These are phyloP conservation scores for Hevea brasiliensis DNA, from an alignment of 345 rosid genomes.

Conservation along the genomic window DNA sequence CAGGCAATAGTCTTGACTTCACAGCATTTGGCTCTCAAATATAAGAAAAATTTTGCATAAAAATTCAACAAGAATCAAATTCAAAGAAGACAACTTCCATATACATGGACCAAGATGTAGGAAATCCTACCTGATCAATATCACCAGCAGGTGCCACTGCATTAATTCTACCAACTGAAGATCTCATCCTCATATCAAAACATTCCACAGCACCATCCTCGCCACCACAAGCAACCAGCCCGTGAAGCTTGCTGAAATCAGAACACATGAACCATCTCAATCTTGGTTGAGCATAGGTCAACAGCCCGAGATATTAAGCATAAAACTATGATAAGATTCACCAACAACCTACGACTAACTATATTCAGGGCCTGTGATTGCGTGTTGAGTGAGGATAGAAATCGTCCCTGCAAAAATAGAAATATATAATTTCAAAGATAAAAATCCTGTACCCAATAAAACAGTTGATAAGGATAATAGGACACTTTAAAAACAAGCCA, in stretches of 20 bases:
- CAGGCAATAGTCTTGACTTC: neutral
- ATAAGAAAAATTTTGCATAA: neutral
- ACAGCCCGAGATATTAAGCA: neutral
- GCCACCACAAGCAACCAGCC: constrained; percentile 95
- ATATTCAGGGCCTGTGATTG: constrained; percentile 86
- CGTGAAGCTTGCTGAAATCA: constrained; percentile 72
- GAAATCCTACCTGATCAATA: constrained; percentile 52
- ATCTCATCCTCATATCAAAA: constrained; percentile 80
- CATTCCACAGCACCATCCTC: constrained; percentile 97
- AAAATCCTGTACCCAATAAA: neutral
- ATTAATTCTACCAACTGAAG: constrained; percentile 79
- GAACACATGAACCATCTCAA: constrained; percentile 14
- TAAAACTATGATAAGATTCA: constrained; percentile 11
- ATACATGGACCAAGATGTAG: constrained; percentile 12
- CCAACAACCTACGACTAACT: constrained; percentile 77
- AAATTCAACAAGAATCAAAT: neutral
- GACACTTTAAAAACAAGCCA: neutral
- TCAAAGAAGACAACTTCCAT: constrained; percentile 7
- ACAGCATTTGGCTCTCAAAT: neutral
- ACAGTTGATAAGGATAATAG: neutral
- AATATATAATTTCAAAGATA: constrained; percentile 9
- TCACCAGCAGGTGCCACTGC: constrained; percentile 78
- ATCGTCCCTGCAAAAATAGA: constrained; percentile 61
- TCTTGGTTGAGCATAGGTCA: constrained; percentile 17
- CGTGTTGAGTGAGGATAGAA: constrained; percentile 71